A percentile compares a stretch with the other conserved stretches of the same genome.
Evolutionary conservation across 2,329 filamentous ascomycete genomes (phyloP).

Genomic region (Uncinocarpus reesii): DNA sequence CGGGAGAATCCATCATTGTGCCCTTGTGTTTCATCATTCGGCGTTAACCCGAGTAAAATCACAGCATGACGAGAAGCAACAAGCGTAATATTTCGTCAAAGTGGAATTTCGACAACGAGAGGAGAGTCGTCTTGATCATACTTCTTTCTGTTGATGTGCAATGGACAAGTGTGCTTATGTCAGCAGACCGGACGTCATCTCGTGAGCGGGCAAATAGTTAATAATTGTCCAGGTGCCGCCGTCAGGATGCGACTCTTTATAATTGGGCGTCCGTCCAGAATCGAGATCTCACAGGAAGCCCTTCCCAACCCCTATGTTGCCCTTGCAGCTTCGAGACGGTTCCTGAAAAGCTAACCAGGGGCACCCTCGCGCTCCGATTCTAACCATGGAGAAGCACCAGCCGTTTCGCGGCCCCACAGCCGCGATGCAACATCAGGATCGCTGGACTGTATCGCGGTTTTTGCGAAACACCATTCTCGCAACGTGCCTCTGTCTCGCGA

Average conservation of each 20-base stretch:
- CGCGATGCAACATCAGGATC: constrained; percentile 9
- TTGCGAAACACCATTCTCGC: constrained; percentile 15
- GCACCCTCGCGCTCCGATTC: constrained; percentile 1
- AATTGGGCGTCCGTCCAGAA: not conserved
- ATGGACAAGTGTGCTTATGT: not conserved
- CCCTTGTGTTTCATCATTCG: too few species aligned
- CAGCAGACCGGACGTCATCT: too few species aligned
- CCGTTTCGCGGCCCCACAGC: constrained; percentile 8
- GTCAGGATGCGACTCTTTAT: too few species aligned
- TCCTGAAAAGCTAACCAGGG: not conserved
- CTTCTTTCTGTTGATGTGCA: too few species aligned
- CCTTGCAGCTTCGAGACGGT: not conserved
- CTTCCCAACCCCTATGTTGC: not conserved
- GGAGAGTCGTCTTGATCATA: too few species aligned
- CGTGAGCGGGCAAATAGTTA: too few species aligned
- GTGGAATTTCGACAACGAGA: too few species aligned
- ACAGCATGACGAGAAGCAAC: too few species aligned
- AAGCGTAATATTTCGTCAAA: too few species aligned
- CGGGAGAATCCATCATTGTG: too few species aligned
- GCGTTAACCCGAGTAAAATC: too few species aligned
- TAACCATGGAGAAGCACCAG: constrained; percentile 11
- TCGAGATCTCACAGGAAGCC: not conserved
- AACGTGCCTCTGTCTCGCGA: constrained; percentile 14
- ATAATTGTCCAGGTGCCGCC: not conserved
- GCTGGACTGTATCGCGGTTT: constrained; percentile 9